phyloP scores from a whole-genome alignment of 305 asterid species.

The Fraxinus paxiana region DNA sequence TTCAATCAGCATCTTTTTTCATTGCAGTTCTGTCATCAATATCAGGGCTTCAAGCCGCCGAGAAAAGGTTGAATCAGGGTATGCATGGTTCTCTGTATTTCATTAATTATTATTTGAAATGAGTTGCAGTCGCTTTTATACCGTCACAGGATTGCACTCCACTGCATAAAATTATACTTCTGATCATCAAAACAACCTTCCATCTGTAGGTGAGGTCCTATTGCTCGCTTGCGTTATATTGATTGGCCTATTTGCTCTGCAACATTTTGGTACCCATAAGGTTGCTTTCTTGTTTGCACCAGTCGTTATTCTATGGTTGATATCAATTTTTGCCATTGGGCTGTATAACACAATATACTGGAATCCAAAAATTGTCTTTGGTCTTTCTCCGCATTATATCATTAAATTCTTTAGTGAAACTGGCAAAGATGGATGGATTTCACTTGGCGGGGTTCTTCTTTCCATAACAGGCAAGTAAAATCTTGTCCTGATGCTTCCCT shows the following conservation, averaged over 20 bases:
- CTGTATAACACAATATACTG: constrained; percentile 65
- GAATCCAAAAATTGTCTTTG: constrained; percentile 78
- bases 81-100: constrained; percentile 18
- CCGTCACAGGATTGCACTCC: neutral
- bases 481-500: neutral
- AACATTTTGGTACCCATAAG: constrained; percentile 88
- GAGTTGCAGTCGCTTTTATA: neutral
- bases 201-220: constrained; percentile 54
- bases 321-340: constrained; percentile 72
- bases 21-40: constrained; percentile 63
- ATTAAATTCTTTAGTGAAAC: constrained; percentile 61
- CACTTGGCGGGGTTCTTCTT: constrained; percentile 94
- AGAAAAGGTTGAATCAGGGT: constrained; percentile 42
- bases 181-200: constrained; percentile 22
- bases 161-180: constrained; percentile 2
- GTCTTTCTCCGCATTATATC: constrained; percentile 87
- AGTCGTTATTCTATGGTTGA: constrained; percentile 75
- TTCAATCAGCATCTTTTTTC: neutral
- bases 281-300: constrained; percentile 95
- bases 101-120: constrained; percentile 2
- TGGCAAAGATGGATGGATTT: constrained; percentile 88
- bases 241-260: constrained; percentile 94
- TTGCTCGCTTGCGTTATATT: constrained; percentile 62
- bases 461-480: constrained; percentile 63
- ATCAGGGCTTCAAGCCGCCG: constrained; percentile 60